A percentile compares a stretch with the other conserved stretches of the same genome.
These are phyloP conservation scores for Plantago ovata DNA, from an alignment of 257 asterid species.

Conservation along the genomic window DNA sequence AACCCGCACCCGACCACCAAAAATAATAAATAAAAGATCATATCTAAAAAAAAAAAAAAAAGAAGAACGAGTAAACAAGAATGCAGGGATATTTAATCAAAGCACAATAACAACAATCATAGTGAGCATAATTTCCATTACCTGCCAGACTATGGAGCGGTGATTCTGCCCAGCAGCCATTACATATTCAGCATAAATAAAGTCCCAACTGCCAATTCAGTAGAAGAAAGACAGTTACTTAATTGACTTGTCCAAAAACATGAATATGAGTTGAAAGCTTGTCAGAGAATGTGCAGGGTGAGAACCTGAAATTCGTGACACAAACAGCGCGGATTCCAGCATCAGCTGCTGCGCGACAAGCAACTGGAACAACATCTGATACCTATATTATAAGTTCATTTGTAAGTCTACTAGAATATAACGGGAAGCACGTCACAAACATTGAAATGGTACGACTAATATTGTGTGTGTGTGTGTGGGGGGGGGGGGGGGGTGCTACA, in stretches of 20 bases:
- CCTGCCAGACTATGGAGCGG: conserved; percentile 99
- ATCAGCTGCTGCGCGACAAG: conserved; percentile 99
- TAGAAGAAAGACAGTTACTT: neutral
- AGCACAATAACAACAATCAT: conserved; percentile 1
- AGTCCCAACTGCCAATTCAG: conserved; percentile 80
- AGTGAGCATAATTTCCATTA: conserved; percentile 24
- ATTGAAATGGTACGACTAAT: too few species aligned
- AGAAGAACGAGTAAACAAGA: neutral
- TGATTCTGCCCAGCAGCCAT: conserved; percentile 97
- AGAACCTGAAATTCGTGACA: conserved; percentile 89
- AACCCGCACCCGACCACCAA: too few species aligned
- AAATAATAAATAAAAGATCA: too few species aligned
- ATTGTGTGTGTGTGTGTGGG: too few species aligned
- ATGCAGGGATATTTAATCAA: neutral
- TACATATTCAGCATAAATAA: conserved; percentile 94
- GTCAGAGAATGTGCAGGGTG: conserved; percentile 9
- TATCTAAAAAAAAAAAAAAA: neutral
- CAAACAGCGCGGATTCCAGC: conserved; percentile 97
- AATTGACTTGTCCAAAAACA: neutral
- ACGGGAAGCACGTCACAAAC: neutral
- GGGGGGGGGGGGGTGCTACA: too few species aligned
- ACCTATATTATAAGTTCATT: conserved; percentile 42
- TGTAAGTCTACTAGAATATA: conserved; percentile 9
- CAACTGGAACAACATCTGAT: conserved; percentile 98
- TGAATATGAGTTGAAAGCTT: neutral